These are phyloP conservation scores for Rutidosis leptorrhynchoides DNA, from an alignment of 129 eudicot genomes.

Conservation along the genomic window DNA sequence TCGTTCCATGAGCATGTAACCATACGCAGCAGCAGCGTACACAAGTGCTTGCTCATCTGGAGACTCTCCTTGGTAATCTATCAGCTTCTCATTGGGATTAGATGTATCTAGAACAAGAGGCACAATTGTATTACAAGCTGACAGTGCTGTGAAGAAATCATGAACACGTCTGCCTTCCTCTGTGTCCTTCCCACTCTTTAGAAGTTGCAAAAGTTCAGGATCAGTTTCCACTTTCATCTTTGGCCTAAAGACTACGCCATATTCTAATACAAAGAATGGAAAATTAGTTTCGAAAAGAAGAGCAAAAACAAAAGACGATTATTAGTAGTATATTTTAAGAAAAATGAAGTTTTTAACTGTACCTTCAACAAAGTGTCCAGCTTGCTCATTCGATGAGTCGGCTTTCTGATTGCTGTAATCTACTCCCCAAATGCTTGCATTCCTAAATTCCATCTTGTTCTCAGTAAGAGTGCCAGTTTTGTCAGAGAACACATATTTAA, in stretches of 20 bases:
- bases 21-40: slow-evolving; percentile 97
- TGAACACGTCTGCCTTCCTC: slow-evolving; percentile 42
- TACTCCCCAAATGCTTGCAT: slow-evolving; percentile 81
- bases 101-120: slow-evolving; percentile 65
- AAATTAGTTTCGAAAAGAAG: background rate
- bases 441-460: slow-evolving; percentile 95
- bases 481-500: slow-evolving; percentile 88
- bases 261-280: slow-evolving; percentile 43
- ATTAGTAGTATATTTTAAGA: too few species aligned
- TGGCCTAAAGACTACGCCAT: slow-evolving; percentile 72
- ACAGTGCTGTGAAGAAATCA: slow-evolving; percentile 86
- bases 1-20: slow-evolving; percentile 84
- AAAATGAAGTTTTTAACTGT: too few species aligned
- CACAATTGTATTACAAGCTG: slow-evolving; percentile 96
- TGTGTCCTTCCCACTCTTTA: slow-evolving; percentile 40
- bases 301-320: background rate
- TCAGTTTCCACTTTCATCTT: slow-evolving; percentile 76
- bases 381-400: slow-evolving; percentile 34
- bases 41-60: slow-evolving; percentile 99
- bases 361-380: slow-evolving; percentile 63
- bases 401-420: slow-evolving; percentile 54
- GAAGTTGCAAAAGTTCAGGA: slow-evolving; percentile 46
- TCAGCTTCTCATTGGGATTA: slow-evolving; percentile 55
- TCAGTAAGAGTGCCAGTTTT: slow-evolving; percentile 96
- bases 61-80: slow-evolving; percentile 97